These are phyloP conservation scores for Trametes meyenii DNA, from an alignment of 768 basidiomycete genomes.

Conservation along the genomic window DNA sequence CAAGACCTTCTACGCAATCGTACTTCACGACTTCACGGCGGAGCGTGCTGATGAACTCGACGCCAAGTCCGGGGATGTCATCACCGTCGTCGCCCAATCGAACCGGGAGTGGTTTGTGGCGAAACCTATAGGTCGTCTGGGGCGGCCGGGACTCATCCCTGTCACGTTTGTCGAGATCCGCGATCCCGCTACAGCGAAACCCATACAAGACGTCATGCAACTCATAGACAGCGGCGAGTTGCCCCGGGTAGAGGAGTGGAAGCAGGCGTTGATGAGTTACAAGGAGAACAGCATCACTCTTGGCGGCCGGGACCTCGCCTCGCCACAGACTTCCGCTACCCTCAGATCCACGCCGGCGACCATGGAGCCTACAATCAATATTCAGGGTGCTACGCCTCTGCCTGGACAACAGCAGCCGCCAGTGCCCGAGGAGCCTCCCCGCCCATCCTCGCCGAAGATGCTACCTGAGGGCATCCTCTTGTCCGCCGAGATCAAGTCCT, in stretches of 20 bases:
- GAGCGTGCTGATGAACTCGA: constrained; percentile 96
- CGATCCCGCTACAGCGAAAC: constrained; percentile 83
- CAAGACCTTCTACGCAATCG: constrained; percentile 89
- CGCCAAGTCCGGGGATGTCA: constrained; percentile 89
- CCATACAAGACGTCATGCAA: constrained; percentile 72
- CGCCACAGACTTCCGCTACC: constrained; percentile 48
- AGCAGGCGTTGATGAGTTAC: constrained; percentile 91
- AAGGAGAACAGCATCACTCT: constrained; percentile 95
- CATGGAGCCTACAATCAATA: constrained; percentile 17
- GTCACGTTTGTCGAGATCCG: constrained; percentile 97
- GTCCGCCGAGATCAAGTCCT: constrained; percentile 90
- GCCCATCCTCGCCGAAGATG: constrained; percentile 46
- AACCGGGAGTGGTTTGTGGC: constrained; percentile 99
- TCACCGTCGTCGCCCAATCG: constrained; percentile 98
- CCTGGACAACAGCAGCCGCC: constrained; percentile 29
- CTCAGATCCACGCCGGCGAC: constrained; percentile 24
- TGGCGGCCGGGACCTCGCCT: constrained; percentile 78
- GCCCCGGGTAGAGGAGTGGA: constrained; percentile 99
- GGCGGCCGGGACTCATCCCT: constrained; percentile 95
- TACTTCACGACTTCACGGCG: constrained; percentile 94
- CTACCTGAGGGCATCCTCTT: constrained; percentile 85
- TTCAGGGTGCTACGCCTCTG: constrained; percentile 19
- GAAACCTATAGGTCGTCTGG: constrained; percentile 93
- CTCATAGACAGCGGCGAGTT: constrained; percentile 88
- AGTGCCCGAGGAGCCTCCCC: constrained; percentile 34